phyloP scores from a whole-genome alignment of 163 green algal genomes.

The Coccomyxa subellipsoidea region DNA sequence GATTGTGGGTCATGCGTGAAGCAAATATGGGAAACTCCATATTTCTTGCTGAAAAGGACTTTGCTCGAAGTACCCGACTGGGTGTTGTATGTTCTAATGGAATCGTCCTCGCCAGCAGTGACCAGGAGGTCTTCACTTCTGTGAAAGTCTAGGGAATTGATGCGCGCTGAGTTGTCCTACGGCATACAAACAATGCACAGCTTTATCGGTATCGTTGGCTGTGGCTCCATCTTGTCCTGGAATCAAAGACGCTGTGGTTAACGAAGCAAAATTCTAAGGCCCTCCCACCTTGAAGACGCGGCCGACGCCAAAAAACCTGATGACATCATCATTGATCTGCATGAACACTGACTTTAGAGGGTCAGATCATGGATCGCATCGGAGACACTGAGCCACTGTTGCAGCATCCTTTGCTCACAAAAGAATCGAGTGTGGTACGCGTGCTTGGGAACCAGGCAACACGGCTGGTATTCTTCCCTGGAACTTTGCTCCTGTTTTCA shows the following conservation, averaged over 20 bases:
- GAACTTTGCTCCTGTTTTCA: too few relatives aligned
- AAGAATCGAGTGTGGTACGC: too few relatives aligned
- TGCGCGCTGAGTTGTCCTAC: constrained; percentile 44
- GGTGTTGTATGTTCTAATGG: constrained; percentile 87
- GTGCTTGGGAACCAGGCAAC: too few relatives aligned
- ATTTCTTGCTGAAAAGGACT: constrained; percentile 83
- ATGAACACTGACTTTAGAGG: constrained; percentile 14
- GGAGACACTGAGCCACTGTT: too few relatives aligned
- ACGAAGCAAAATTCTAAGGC: too few relatives aligned
- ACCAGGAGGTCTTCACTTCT: constrained; percentile 82
- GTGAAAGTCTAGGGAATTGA: constrained; percentile 95
- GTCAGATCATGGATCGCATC: not conserved
- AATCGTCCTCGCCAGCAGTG: constrained; percentile 82
- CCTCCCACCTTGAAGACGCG: constrained; percentile 65
- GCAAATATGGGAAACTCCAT: constrained; percentile 77
- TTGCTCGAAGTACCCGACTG: constrained; percentile 37
- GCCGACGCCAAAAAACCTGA: constrained; percentile 56
- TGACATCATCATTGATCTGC: constrained; percentile 47
- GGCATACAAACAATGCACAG: not conserved
- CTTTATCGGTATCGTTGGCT: too few relatives aligned
- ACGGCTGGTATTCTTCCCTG: too few relatives aligned
- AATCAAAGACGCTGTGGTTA: too few relatives aligned
- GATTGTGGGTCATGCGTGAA: constrained; percentile 81
- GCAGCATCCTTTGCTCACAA: too few relatives aligned
- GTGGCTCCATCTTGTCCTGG: too few relatives aligned